A percentile compares a stretch with the other conserved stretches of the same genome.
phyloP scores from a whole-genome alignment of 139 green algal species.

The Chlamydomonas asymmetrica region DNA sequence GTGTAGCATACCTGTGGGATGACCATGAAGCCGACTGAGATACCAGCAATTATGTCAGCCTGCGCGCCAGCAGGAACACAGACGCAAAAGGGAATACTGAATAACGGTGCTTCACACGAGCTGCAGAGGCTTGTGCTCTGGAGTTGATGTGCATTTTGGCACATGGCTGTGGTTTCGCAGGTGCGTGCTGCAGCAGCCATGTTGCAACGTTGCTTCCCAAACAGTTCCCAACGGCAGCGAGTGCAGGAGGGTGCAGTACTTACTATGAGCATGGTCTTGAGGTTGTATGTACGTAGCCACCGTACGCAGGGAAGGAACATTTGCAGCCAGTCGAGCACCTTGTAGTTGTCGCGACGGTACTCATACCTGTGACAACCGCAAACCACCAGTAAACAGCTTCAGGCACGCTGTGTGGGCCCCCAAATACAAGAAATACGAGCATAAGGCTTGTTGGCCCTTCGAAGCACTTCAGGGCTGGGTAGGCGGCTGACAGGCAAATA shows the following conservation, averaged over 20 bases:
- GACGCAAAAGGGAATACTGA: background rate
- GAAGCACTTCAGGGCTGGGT: too few species aligned
- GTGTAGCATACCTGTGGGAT: slow-evolving; percentile 56
- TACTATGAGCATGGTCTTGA: background rate
- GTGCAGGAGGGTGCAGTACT: background rate
- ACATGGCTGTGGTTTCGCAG: background rate
- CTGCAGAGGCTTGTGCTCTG: too few species aligned
- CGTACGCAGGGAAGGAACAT: slow-evolving; percentile 58
- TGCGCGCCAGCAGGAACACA: slow-evolving; percentile 6
- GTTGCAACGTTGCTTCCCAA: too few species aligned
- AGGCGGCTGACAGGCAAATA: too few species aligned
- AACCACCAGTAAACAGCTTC: too few species aligned
- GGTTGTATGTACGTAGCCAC: slow-evolving; percentile 67
- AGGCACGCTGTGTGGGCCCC: too few species aligned
- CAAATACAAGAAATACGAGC: too few species aligned
- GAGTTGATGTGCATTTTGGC: background rate
- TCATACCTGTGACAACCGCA: background rate
- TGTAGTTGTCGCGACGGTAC: background rate
- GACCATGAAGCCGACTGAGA: slow-evolving; percentile 79
- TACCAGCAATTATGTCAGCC: slow-evolving; percentile 65
- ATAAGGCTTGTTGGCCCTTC: too few species aligned
- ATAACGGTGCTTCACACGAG: background rate
- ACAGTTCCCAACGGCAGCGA: too few species aligned
- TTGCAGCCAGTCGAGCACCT: slow-evolving; percentile 40
- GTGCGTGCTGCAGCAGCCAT: too few species aligned